Base-by-base conservation (phyloP, 495 filamentous ascomycete species). In the Aspergillus carlsbadensis region DNA sequence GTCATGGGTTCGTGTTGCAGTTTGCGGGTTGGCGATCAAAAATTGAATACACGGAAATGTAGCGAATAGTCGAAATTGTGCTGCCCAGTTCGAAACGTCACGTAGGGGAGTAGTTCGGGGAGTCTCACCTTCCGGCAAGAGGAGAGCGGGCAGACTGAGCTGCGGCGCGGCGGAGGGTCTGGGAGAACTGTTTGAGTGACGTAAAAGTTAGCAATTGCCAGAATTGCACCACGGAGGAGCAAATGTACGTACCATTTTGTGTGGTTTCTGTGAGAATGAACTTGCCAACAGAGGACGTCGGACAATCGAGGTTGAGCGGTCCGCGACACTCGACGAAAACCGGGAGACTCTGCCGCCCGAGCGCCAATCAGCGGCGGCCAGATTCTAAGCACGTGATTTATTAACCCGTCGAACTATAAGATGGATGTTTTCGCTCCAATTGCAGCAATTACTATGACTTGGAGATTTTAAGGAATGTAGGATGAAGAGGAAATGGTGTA, bases 141-240 rank as follows among this genome's bases (percentile, higher is more conserved):
- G 72, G 65, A 60, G 70, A 72, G 55, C 63, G 67, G 53, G 58
- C 60, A 45, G 55, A 51, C 63, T 73, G 67, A 57, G 71, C 68
- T 62, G 75, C 71, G 56, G 75, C 70, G 51, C 73, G 74, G 67
- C 71, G 71, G 61, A 75, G 68, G 49, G 74, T 71, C 51, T 73
- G 66, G 62, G 70, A 65, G 68, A 77, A 77, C 72, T 76, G 56
- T 24, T 20, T 7, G 49, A n/a, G 29, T 17, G 21, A 17, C 39
- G 48, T 33, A 55, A 21, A 10, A 8, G 53, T 73, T 69, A 73
- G 69, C 62, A 54, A 60, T 58, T 51, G 49, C 55, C 59, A 10
- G 11, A 2, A 29, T 34, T 37, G 2, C 5, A 18, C 10, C 10
- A 15, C 22, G 17, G 13, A 13, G 10, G 10, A 8, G 46, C 18